phyloP scores from a whole-genome alignment of 139 green algal genomes.

The Edaphochlamys debaryana region DNA sequence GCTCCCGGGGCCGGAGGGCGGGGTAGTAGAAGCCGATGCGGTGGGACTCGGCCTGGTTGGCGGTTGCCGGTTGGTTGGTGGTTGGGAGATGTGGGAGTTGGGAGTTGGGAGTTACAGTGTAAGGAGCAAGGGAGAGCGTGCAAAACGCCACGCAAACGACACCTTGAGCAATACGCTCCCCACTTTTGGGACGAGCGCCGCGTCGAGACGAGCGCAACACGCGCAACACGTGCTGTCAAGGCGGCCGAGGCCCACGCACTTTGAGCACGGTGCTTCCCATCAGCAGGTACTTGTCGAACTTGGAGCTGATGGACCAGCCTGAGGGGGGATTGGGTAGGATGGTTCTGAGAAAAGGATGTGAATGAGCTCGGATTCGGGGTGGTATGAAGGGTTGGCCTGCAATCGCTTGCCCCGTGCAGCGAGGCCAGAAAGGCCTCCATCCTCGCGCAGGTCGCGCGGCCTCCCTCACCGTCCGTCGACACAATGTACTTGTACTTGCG shows the following conservation, averaged over 20 bases:
- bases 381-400: neutral
- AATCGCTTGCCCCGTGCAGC: neutral
- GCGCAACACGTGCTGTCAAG: too few relatives aligned
- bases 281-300: conserved; percentile 43
- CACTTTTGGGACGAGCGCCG: too few relatives aligned
- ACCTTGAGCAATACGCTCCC: too few relatives aligned
- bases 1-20: neutral
- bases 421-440: neutral
- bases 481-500: conserved; percentile 26
- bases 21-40: conserved; percentile 33
- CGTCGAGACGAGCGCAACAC: too few relatives aligned
- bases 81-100: neutral
- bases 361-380: neutral
- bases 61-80: neutral
- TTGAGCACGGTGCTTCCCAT: conserved; percentile 27
- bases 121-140: too few relatives aligned
- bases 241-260: too few relatives aligned
- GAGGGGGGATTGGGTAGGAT: too few relatives aligned
- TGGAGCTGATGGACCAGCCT: conserved; percentile 41
- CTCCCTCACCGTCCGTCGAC: conserved; percentile 18
- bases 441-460: neutral
- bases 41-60: conserved; percentile 19
- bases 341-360: neutral
- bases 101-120: too few relatives aligned
- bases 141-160: too few relatives aligned